Percentiles rank a stretch among this genome's conserved stretches.
Evolutionary conservation across 139 green algal genomes (phyloP).

Genomic region (Picochlorum sp.): DNA sequence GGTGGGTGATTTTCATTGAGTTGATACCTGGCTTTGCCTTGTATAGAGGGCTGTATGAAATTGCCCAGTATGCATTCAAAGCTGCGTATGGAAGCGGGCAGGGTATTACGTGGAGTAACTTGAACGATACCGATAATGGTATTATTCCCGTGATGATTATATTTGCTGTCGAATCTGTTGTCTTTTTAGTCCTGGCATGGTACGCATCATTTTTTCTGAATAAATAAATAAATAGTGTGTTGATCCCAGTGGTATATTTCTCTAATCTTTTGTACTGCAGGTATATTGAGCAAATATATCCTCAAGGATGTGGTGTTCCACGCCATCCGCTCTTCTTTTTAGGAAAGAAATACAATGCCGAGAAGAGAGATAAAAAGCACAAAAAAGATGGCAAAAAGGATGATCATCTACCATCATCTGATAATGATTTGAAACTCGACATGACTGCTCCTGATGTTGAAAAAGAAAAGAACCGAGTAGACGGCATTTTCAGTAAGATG

Average conservation of each 20-base stretch:
- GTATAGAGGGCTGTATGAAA: conserved; percentile 67
- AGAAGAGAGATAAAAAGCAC: neutral
- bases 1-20: conserved; percentile 55
- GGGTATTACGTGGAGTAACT: conserved; percentile 51
- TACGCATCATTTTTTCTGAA: neutral
- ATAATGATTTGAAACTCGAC: conserved; percentile 9
- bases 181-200: conserved; percentile 67
- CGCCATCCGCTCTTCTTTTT: conserved; percentile 89
- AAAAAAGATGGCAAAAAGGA: too few relatives aligned
- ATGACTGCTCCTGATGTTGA: conserved; percentile 36
- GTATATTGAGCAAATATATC: conserved; percentile 72
- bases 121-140: conserved; percentile 62
- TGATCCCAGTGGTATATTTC: too few relatives aligned
- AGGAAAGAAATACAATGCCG: conserved; percentile 13
- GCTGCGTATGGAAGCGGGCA: conserved; percentile 51
- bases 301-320: conserved; percentile 56
- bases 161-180: conserved; percentile 64
- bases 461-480: conserved; percentile 31
- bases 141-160: conserved; percentile 42
- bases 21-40: conserved; percentile 73
- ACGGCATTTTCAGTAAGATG: conserved; percentile 5
- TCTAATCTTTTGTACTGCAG: too few relatives aligned
- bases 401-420: neutral
- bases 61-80: conserved; percentile 63
- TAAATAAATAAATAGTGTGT: too few relatives aligned